phyloP scores from a whole-genome alignment of 1,284 basidiomycete species.

The Fomitopsis palustris region DNA sequence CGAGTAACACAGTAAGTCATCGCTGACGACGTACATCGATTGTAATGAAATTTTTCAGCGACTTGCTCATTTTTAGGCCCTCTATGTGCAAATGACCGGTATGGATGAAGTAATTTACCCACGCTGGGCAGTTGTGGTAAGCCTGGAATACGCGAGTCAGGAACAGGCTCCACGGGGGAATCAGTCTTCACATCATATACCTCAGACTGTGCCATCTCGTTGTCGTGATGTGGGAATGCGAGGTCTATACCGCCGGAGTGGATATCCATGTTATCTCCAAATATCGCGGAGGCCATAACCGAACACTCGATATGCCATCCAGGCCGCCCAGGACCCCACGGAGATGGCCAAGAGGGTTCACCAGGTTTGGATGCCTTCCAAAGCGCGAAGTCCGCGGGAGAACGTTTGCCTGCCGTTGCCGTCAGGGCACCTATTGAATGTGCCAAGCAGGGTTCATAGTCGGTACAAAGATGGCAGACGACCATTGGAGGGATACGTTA shows the following conservation, averaged over 20 bases:
- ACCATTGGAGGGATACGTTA: conserved; percentile 20
- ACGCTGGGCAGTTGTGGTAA: conserved; percentile 88
- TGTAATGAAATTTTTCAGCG: conserved; percentile 98
- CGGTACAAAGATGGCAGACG: not conserved
- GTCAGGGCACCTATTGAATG: conserved; percentile 58
- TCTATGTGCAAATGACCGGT: conserved; percentile 99
- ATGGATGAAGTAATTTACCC: conserved; percentile 99
- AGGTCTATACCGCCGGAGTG: conserved; percentile 97
- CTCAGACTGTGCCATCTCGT: conserved; percentile 98
- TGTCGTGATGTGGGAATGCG: conserved; percentile 99
- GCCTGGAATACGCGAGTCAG: conserved; percentile 47
- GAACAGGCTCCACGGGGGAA: not conserved
- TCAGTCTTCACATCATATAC: conserved; percentile 34
- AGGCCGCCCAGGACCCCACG: conserved; percentile 96
- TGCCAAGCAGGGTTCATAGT: not conserved
- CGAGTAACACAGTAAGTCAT: not conserved
- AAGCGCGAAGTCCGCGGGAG: conserved; percentile 88
- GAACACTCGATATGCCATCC: conserved; percentile 99
- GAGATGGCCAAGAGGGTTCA: conserved; percentile 96
- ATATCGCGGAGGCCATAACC: conserved; percentile 94
- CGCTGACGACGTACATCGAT: conserved; percentile 72
- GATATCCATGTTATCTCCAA: conserved; percentile 95
- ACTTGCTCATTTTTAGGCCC: conserved; percentile 99
- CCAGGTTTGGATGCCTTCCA: conserved; percentile 99
- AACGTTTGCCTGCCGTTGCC: conserved; percentile 55